Conservation (phyloP, 345 rosid species). For the Raphanus raphanistrum region DNA sequence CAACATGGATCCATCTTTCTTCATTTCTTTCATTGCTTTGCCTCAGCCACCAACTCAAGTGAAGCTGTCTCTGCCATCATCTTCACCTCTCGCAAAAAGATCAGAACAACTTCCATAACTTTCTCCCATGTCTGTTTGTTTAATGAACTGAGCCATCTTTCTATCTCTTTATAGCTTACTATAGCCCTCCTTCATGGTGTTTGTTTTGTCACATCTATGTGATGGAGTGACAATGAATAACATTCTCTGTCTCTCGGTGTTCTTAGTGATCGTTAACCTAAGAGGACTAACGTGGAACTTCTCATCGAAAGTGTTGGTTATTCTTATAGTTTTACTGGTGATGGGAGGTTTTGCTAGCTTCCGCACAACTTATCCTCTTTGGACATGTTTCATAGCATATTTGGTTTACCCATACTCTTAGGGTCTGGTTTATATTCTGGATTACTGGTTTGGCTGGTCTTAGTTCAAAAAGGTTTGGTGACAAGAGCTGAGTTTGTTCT, state of each 20-base stretch:
- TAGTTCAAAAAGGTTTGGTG: conserved; percentile 37
- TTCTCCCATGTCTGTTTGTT: conserved; percentile 68
- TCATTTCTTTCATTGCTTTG: conserved; percentile 47
- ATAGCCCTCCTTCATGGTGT: too few species aligned
- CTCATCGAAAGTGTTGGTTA: conserved; percentile 86
- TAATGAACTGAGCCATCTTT: conserved; percentile 1
- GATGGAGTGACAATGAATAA: conserved; percentile 43
- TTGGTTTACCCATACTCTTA: conserved; percentile 75
- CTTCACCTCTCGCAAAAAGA: conserved; percentile 36
- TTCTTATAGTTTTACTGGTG: conserved; percentile 73
- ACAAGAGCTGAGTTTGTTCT: conserved; percentile 15
- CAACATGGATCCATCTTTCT: too few species aligned
- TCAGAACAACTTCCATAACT: conserved; percentile 78
- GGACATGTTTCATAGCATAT: too few species aligned
- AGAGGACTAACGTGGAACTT: conserved; percentile 94
- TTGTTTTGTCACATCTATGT: conserved; percentile 49
- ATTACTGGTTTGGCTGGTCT: conserved; percentile 83
- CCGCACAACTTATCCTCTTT: too few species aligned
- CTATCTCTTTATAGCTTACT: neutral
- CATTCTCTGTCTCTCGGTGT: too few species aligned
- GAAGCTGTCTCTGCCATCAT: conserved; percentile 87
- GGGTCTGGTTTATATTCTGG: conserved; percentile 81
- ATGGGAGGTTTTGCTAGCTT: conserved; percentile 59
- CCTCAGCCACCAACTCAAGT: conserved; percentile 92
- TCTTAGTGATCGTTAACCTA: neutral